These are phyloP conservation scores for Crataegus laevigata DNA, from an alignment of 306 rosid species.

Conservation along the genomic window DNA sequence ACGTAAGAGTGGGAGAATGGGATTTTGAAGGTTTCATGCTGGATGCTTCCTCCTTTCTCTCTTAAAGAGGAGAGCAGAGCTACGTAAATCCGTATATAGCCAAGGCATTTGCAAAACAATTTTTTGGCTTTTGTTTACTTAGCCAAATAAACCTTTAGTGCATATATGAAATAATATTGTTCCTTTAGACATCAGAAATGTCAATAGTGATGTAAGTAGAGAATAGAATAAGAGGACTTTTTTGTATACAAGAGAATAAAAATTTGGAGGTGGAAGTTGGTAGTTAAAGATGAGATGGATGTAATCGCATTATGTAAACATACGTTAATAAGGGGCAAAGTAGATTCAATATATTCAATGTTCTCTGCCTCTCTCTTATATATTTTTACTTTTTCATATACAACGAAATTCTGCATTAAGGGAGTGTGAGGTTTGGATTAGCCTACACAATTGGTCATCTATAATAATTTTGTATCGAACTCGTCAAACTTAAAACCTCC, in stretches of 20 bases:
- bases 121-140: background rate
- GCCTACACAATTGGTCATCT: too few relatives aligned
- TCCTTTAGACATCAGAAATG: background rate
- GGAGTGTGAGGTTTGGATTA: too few relatives aligned
- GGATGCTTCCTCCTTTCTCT: conserved; percentile 63
- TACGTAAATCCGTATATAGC: background rate
- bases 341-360: background rate
- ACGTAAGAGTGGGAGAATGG: conserved; percentile 74
- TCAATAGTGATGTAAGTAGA: conserved; percentile 22
- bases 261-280: background rate
- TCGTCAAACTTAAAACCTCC: too few relatives aligned
- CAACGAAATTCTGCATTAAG: background rate
- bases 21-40: conserved; percentile 86
- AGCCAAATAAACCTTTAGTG: background rate
- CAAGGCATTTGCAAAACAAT: conserved; percentile 1
- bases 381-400: too few relatives aligned
- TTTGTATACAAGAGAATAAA: conserved; percentile 18
- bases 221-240: conserved; percentile 15
- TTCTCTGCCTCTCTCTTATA: background rate
- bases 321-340: conserved; percentile 2
- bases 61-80: background rate
- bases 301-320: background rate
- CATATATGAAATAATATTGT: background rate
- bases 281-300: background rate
- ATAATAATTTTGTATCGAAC: too few relatives aligned